Evolutionary conservation across 1,284 basidiomycete genomes (phyloP).

Genomic region (Ustilago curta): DNA sequence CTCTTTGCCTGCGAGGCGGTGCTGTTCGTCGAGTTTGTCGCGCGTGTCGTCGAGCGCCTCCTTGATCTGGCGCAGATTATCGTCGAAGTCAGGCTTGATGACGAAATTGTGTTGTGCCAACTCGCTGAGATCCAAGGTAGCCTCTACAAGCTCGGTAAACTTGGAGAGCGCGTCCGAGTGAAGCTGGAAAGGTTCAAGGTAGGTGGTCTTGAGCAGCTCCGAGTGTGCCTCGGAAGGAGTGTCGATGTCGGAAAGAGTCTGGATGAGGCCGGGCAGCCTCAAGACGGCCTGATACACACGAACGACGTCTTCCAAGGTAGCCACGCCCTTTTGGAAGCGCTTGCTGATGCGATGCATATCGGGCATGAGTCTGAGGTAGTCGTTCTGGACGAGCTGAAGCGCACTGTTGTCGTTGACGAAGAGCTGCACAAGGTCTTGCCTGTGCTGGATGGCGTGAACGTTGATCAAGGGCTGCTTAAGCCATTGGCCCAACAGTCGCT

Average conservation of each 20-base stretch:
- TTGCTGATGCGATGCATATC: conserved; percentile 94
- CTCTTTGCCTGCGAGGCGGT: conserved; percentile 79
- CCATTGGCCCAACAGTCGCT: conserved; percentile 90
- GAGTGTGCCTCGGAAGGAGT: conserved; percentile 33
- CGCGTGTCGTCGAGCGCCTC: conserved; percentile 78
- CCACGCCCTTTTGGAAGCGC: conserved; percentile 85
- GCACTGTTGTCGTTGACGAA: conserved; percentile 84
- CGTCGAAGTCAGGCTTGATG: conserved; percentile 91
- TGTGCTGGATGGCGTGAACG: conserved; percentile 82
- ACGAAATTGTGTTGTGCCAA: conserved; percentile 86
- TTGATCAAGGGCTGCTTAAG: conserved; percentile 96
- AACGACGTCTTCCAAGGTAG: conserved; percentile 93
- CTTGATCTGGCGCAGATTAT: conserved; percentile 78
- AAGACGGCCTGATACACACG: conserved; percentile 82
- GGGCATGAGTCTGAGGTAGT: conserved; percentile 89
- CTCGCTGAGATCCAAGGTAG: conserved; percentile 90
- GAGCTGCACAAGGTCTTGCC: conserved; percentile 78
- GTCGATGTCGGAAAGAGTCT: conserved; percentile 72
- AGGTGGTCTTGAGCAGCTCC: conserved; percentile 50
- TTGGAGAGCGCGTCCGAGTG: conserved; percentile 68
- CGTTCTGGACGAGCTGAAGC: conserved; percentile 81
- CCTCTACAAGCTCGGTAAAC: conserved; percentile 93
- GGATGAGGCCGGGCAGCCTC: conserved; percentile 82
- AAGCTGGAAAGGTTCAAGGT: conserved; percentile 50
- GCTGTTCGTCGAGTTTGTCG: conserved; percentile 87